Conservation (phyloP, 2,329 filamentous ascomycete genomes). For the Graphiopsis chlorocephala region DNA sequence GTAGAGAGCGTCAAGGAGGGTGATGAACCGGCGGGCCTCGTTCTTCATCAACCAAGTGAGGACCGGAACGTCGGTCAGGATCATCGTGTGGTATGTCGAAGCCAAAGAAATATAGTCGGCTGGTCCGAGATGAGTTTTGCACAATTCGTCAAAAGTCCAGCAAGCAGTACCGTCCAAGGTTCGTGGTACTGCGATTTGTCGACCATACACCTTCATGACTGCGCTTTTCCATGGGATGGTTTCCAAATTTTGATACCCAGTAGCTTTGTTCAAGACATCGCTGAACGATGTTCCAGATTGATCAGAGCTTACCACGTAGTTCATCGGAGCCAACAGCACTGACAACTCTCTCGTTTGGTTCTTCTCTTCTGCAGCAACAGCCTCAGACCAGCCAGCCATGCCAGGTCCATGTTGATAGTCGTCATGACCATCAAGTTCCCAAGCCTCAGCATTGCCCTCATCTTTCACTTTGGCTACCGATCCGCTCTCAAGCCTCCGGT, state of each 20-base stretch:
- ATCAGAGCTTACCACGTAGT: slow-evolving; percentile 7
- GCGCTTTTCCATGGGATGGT: slow-evolving; percentile 42
- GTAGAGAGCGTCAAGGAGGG: slow-evolving; percentile 74
- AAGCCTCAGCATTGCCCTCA: slow-evolving; percentile 20
- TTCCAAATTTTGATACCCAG: slow-evolving; percentile 7
- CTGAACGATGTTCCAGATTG: slow-evolving; percentile 12
- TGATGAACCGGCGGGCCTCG: slow-evolving; percentile 77
- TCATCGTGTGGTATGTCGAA: slow-evolving; percentile 74
- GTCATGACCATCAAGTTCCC: slow-evolving; percentile 27
- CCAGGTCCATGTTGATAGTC: slow-evolving; percentile 25
- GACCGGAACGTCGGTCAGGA: slow-evolving; percentile 68
- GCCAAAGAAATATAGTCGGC: slow-evolving; percentile 82
- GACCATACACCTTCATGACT: slow-evolving; percentile 59
- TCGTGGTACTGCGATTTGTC: slow-evolving; percentile 58
- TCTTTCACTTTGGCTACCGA: slow-evolving; percentile 24
- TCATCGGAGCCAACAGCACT: slow-evolving; percentile 2
- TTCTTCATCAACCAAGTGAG: slow-evolving; percentile 70
- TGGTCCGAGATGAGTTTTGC: slow-evolving; percentile 64
- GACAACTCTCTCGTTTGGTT: neutral
- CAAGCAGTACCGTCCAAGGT: slow-evolving; percentile 57
- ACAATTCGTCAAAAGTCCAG: slow-evolving; percentile 69
- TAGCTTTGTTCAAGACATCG: slow-evolving; percentile 21
- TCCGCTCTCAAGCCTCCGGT: slow-evolving; percentile 56
- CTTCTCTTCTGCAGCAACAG: slow-evolving; percentile 2
- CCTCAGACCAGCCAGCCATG: slow-evolving; percentile 20